phyloP scores from a whole-genome alignment of 192 early-diverging fungal genomes.

The Pilobolus umbonatus region DNA sequence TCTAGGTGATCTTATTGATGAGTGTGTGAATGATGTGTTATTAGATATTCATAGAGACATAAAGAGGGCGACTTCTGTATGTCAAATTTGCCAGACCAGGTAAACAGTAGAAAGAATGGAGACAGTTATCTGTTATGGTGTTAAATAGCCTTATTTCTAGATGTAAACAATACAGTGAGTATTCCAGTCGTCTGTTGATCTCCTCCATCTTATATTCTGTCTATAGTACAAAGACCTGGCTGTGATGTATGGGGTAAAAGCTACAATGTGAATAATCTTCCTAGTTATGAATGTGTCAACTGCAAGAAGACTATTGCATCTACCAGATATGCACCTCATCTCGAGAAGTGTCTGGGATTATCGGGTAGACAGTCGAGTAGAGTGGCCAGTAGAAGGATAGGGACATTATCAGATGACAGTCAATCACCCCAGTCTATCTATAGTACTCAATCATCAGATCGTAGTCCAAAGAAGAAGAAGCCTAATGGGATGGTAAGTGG shows the following conservation, averaged over 20 bases:
- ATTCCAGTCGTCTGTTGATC: background rate
- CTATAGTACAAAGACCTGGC: slow-evolving; percentile 40
- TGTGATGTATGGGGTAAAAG: slow-evolving; percentile 66
- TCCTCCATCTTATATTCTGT: slow-evolving; percentile 7
- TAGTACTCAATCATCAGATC: too few species aligned
- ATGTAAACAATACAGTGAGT: slow-evolving; percentile 6
- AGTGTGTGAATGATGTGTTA: slow-evolving; percentile 65
- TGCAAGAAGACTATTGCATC: slow-evolving; percentile 75
- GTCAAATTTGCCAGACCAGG: slow-evolving; percentile 75
- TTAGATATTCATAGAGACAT: slow-evolving; percentile 70
- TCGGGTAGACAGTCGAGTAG: slow-evolving; percentile 58
- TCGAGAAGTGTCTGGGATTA: slow-evolving; percentile 90
- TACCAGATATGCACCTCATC: slow-evolving; percentile 83
- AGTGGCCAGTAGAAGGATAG: slow-evolving; percentile 50
- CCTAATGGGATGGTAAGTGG: background rate
- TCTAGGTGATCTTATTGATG: slow-evolving; percentile 68
- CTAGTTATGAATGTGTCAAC: slow-evolving; percentile 74
- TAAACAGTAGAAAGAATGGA: slow-evolving; percentile 32
- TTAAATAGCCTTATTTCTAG: too few species aligned
- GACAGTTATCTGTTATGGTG: background rate
- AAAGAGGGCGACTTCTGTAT: slow-evolving; percentile 52
- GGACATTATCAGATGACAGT: slow-evolving; percentile 17
- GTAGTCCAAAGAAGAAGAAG: slow-evolving; percentile 11
- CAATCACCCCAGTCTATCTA: too few species aligned
- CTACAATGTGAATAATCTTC: slow-evolving; percentile 45